Evolutionary conservation across 768 basidiomycete species (phyloP), one percentile per base, ranked within the genome.

Genomic region (Naganishia vishniacii): DNA sequence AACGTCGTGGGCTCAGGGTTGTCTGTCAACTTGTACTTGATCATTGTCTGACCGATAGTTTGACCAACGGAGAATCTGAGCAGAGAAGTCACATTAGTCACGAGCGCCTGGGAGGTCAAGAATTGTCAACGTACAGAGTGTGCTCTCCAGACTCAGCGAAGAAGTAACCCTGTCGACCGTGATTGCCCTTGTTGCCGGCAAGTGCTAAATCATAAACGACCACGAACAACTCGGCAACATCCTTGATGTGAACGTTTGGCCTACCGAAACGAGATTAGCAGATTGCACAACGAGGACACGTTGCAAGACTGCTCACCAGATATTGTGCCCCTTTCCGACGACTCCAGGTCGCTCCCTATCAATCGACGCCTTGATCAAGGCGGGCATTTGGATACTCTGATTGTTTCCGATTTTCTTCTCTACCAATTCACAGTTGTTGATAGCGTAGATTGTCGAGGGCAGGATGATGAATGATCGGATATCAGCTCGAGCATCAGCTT

Each of bases 391-490:
- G 23, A 70, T 66, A 25, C 70, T 71, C 63, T 71, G 73, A 13
- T 63, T 53, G 67, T 77, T 75, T 18, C 68, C 65, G 37, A 77
- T 67, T 9, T 71, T 73, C 56, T 67, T 68, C 5, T 73, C 69
- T 46, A 67, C 73, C 4, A 77, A 41, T 47, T 70, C 68, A 4
- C 69, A 70, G 8, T 69, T 60, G 45, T 67, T 71, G 47, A 59
- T 48, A 23, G 73, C 75, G 69, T 72, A 77, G 63, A 77, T 77
- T n/a, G 75, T 77, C 4, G 74, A 74, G 1, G 75, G 74, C 0
- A 77, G 59, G 49, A 75, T 67, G 49, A 77, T 74, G 66, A 74
- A 77, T 4, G 71, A 69, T 34, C 72, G 75, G 53, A 67, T 67
- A 32, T 62, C 40, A 13, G 71, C 71, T 25, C 61, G 63, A 16